These are phyloP conservation scores for Scheffersomyces illinoinensis DNA, from an alignment of 1,139 yeast species.

Conservation along the genomic window DNA sequence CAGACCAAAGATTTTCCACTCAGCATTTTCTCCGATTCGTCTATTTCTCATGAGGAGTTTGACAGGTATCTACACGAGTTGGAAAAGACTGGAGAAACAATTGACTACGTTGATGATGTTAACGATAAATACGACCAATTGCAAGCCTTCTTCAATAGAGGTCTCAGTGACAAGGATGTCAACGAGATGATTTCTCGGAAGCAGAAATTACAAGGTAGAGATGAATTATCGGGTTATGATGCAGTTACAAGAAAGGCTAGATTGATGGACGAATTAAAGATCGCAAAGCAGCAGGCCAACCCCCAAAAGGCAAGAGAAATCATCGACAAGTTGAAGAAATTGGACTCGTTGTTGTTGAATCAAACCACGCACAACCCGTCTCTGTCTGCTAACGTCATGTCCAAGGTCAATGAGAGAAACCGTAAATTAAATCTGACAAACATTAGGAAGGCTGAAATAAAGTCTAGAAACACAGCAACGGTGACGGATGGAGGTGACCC, in stretches of 20 bases:
- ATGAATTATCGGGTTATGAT: slow-evolving; percentile 48
- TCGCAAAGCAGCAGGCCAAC: slow-evolving; percentile 65
- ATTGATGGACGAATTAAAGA: slow-evolving; percentile 71
- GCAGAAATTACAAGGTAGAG: slow-evolving; percentile 55
- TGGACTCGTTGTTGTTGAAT: slow-evolving; percentile 32
- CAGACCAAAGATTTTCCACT: slow-evolving; percentile 76
- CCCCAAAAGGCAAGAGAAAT: slow-evolving; percentile 55
- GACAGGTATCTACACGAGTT: slow-evolving; percentile 66
- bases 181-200: slow-evolving; percentile 72
- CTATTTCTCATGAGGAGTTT: slow-evolving; percentile 68
- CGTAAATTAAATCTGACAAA: slow-evolving; percentile 76
- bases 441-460: slow-evolving; percentile 77
- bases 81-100: slow-evolving; percentile 54
- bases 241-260: slow-evolving; percentile 77
- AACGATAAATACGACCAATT: slow-evolving; percentile 65
- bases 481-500: slow-evolving; percentile 69
- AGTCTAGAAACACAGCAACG: slow-evolving; percentile 50
- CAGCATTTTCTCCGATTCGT: slow-evolving; percentile 76
- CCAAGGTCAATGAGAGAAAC: slow-evolving; percentile 76
- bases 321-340: slow-evolving; percentile 43
- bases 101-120: slow-evolving; percentile 70
- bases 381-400: slow-evolving; percentile 40
- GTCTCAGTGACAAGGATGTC: slow-evolving; percentile 73
- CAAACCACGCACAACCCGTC: slow-evolving; percentile 21
- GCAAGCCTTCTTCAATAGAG: slow-evolving; percentile 59